phyloP scores from a whole-genome alignment of 2,329 filamentous ascomycete genomes.

The Hymenoscyphus infarciens region DNA sequence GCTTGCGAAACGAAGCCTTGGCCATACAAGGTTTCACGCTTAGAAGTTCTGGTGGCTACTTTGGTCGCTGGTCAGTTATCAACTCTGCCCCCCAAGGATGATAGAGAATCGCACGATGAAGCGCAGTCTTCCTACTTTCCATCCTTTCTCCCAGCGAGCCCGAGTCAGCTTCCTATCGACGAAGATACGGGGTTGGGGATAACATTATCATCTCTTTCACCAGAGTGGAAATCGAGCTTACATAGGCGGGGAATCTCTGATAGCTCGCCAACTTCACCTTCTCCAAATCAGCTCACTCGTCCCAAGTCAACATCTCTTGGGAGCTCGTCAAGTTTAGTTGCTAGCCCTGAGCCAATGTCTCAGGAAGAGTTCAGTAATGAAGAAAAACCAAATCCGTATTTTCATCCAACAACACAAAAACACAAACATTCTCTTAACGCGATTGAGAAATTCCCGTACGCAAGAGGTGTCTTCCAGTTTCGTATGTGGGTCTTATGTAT shows the following conservation, averaged over 20 bases:
- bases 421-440: slow-evolving; percentile 8
- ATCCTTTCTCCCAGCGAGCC: slow-evolving; percentile 5
- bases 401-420: slow-evolving; percentile 3
- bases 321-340: neutral
- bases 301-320: slow-evolving; percentile 5
- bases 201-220: slow-evolving; percentile 3
- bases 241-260: slow-evolving; percentile 5
- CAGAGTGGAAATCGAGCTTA: slow-evolving; percentile 9
- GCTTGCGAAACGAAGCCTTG: slow-evolving; percentile 9
- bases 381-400: neutral
- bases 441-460: slow-evolving; percentile 11
- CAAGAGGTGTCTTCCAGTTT: slow-evolving; percentile 12
- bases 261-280: neutral
- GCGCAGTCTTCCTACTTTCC: slow-evolving; percentile 11
- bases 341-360: slow-evolving; percentile 6
- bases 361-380: neutral
- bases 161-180: neutral
- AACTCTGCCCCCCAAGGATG: slow-evolving; percentile 7
- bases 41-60: slow-evolving; percentile 13
- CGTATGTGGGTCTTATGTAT: slow-evolving; percentile 12
- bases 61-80: slow-evolving; percentile 11
- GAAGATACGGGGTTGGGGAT: slow-evolving; percentile 8
- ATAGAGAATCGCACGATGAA: neutral
- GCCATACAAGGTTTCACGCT: slow-evolving; percentile 11
- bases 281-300: neutral